Conservation (phyloP, 2,329 filamentous ascomycete species). For the Colletotrichum sansevieriae region DNA sequence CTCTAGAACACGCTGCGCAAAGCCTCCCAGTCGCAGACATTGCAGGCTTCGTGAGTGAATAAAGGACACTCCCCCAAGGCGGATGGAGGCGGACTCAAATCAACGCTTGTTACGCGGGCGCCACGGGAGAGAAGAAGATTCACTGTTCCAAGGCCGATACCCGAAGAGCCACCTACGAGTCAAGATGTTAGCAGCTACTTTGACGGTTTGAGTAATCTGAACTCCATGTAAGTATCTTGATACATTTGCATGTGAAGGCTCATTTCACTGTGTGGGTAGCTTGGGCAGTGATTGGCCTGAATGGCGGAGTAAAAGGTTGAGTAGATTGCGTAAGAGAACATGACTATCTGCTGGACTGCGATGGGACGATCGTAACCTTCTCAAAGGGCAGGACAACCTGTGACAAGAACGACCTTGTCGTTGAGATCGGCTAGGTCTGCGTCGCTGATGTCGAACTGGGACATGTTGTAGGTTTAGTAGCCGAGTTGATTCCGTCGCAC, state of each 20-base stretch:
- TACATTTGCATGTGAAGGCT: not conserved
- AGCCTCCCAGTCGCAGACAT: slow-evolving; percentile 6
- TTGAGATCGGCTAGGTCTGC: not conserved
- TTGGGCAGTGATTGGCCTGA: no score
- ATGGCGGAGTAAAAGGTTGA: no score
- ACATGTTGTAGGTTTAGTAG: not conserved
- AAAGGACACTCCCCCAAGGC: not conserved
- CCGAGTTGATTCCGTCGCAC: no score
- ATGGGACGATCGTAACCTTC: not conserved
- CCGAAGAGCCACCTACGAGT: slow-evolving; percentile 4
- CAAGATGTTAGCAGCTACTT: not conserved
- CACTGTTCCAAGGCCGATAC: not conserved
- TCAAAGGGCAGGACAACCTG: not conserved
- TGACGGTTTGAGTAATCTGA: not conserved
- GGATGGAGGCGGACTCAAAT: not conserved
- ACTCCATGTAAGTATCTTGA: not conserved
- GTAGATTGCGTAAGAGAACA: not conserved
- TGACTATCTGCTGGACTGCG: not conserved
- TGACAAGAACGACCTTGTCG: not conserved
- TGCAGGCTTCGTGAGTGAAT: slow-evolving; percentile 5
- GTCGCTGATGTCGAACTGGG: not conserved
- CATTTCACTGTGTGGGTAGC: no score
- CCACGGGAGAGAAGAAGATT: slow-evolving; percentile 4
- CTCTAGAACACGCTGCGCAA: not conserved
- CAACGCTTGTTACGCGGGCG: slow-evolving; percentile 4